phyloP scores from a whole-genome alignment of 345 rosid genomes.

The Lagerstroemia speciosa region DNA sequence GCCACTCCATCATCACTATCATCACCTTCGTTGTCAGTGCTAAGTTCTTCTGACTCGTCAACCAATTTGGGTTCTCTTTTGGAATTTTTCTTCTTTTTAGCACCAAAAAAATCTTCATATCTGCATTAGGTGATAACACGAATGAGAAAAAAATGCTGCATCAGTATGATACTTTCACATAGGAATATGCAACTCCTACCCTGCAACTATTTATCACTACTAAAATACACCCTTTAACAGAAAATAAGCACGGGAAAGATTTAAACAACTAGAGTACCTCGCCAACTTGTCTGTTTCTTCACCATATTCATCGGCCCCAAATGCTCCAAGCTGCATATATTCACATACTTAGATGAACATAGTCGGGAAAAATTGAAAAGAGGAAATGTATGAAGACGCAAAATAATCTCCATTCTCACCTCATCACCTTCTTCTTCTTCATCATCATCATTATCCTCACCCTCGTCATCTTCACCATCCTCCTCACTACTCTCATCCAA shows the following conservation, averaged over 20 bases:
- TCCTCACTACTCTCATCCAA: conserved; percentile 24
- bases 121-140: conserved; percentile 19
- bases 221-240: not conserved
- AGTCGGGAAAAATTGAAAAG: not conserved
- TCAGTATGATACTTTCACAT: not conserved
- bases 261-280: conserved; percentile 29
- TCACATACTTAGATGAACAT: conserved; percentile 3
- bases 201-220: not conserved
- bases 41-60: conserved; percentile 23
- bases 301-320: conserved; percentile 25
- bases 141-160: not conserved
- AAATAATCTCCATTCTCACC: conserved; percentile 15
- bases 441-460: conserved; percentile 16
- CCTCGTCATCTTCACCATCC: conserved; percentile 28
- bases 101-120: conserved; percentile 75
- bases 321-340: conserved; percentile 41
- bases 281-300: conserved; percentile 33
- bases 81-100: conserved; percentile 31
- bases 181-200: not conserved
- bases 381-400: not conserved
- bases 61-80: conserved; percentile 22
- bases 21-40: conserved; percentile 26
- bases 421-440: conserved; percentile 24
- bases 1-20: conserved; percentile 14
- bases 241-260: not conserved